Evolutionary conservation across 78 protist genomes (phyloP).

Genomic region (Pelomyxa schiedti): DNA sequence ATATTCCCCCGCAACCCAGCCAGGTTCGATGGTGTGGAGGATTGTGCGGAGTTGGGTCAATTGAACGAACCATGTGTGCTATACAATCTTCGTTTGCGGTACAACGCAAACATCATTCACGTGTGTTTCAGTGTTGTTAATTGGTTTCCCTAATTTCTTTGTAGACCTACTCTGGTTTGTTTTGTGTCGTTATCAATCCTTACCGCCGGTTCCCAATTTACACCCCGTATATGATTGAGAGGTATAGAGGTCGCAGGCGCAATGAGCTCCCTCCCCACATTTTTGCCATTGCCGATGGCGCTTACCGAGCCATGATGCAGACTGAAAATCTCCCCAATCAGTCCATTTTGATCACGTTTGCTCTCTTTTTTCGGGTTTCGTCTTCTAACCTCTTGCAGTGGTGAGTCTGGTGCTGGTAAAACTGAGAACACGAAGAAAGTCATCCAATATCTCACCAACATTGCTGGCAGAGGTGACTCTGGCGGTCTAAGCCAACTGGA

Average conservation of each 20-base stretch:
- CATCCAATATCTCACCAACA: conserved; percentile 53
- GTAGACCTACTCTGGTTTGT: conserved; percentile 1
- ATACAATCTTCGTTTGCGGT: background rate
- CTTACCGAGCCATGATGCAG: conserved; percentile 28
- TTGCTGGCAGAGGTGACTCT: background rate
- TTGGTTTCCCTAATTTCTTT: background rate
- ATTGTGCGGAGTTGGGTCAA: background rate
- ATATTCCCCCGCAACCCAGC: conserved; percentile 2
- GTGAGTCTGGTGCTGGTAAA: background rate
- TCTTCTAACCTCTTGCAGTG: background rate
- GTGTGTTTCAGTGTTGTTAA: too few species aligned
- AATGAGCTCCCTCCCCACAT: conserved; percentile 56
- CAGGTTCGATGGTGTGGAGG: conserved; percentile 4
- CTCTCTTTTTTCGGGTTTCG: background rate
- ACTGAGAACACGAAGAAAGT: conserved; percentile 50
- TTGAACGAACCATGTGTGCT: background rate
- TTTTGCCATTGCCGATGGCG: conserved; percentile 27
- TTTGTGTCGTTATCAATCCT: conserved; percentile 1
- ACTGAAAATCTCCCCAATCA: conserved; percentile 7
- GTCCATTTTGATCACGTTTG: conserved; percentile 18
- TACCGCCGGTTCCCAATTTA: background rate
- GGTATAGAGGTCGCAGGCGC: background rate
- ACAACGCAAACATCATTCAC: background rate
- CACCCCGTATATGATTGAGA: background rate
- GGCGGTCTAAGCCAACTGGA: background rate